These are phyloP conservation scores for Hordeum marinum DNA, from an alignment of 176 grass and related monocot species.

Conservation along the genomic window DNA sequence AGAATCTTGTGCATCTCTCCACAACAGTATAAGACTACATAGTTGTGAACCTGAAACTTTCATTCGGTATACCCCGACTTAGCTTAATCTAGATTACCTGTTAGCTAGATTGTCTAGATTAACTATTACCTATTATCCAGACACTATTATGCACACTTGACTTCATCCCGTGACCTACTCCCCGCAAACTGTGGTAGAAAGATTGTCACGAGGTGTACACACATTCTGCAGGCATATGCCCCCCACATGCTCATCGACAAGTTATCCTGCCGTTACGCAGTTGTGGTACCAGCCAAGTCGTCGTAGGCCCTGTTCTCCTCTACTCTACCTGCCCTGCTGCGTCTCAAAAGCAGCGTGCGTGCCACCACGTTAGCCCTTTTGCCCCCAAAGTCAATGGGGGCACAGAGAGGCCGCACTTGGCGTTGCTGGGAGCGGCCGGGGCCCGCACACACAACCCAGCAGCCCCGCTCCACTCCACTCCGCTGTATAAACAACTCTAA, in stretches of 20 bases:
- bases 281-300: not conserved
- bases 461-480: not conserved
- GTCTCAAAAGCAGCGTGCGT: not conserved
- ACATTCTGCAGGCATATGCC: not conserved
- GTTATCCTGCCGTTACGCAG: not conserved
- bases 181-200: not conserved
- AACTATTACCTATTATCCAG: not conserved
- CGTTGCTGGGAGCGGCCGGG: not conserved
- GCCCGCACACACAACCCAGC: not conserved
- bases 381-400: conserved; percentile 1
- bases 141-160: not conserved
- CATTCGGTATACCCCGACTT: not conserved
- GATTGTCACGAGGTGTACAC: not conserved
- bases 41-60: not conserved
- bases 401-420: not conserved
- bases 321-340: not conserved
- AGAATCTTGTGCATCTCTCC: not conserved
- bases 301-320: not conserved
- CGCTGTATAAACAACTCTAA: not conserved
- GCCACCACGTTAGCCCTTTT: not conserved
- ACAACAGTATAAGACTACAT: not conserved
- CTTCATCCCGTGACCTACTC: not conserved
- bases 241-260: not conserved
- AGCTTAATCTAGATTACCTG: not conserved
- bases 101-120: not conserved